A percentile compares a stretch with the other conserved stretches of the same genome.
Evolutionary conservation across 148 eudicot species (phyloP).

Genomic region (Arbutus unedo): DNA sequence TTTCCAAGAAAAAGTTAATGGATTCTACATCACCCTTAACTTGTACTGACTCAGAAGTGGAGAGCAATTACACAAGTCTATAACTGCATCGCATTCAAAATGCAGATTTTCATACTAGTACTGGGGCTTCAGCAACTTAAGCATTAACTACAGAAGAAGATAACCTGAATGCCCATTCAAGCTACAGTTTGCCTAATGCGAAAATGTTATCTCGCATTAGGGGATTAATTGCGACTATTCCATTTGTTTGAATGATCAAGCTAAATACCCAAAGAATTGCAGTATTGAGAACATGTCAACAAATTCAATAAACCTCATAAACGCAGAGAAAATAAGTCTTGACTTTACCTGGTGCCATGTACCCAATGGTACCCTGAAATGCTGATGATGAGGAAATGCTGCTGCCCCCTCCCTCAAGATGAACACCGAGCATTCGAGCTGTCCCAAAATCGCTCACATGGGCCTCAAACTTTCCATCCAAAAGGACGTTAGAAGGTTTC

Average conservation of each 20-base stretch:
- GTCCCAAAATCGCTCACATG: slow-evolving; percentile 96
- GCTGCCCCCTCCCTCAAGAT: slow-evolving; percentile 38
- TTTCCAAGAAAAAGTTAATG: background rate
- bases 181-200: background rate
- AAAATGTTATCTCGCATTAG: background rate
- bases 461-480: slow-evolving; percentile 64
- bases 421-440: slow-evolving; percentile 72
- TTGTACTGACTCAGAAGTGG: background rate
- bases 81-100: background rate
- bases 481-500: slow-evolving; percentile 87
- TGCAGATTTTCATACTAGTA: background rate
- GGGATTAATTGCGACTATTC: background rate
- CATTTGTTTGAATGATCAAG: background rate
- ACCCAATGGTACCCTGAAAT: slow-evolving; percentile 87
- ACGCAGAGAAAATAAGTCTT: background rate
- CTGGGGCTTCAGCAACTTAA: background rate
- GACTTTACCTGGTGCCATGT: slow-evolving; percentile 86
- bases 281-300: background rate
- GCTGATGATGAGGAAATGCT: slow-evolving; percentile 49
- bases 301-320: background rate
- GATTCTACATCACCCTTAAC: background rate
- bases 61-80: background rate
- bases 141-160: background rate
- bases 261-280: background rate
- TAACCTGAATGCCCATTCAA: background rate